Conservation (phyloP, 371 early-diverging fungal species). For the Capillidium heterosporum region DNA sequence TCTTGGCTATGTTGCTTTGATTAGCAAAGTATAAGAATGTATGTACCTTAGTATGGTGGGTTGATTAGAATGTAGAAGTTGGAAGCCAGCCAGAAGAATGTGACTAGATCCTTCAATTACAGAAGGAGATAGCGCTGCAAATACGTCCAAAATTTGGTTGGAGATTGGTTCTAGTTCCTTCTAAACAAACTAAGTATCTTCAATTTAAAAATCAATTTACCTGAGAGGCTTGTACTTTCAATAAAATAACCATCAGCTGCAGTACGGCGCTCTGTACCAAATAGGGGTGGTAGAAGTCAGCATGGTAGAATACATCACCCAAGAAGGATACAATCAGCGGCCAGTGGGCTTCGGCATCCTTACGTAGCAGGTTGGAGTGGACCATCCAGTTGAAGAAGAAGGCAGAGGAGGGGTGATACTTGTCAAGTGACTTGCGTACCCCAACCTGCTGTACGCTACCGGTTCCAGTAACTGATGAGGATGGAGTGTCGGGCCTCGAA, state of each 20-base stretch:
- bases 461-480: neutral
- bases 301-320: constrained; percentile 5
- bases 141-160: neutral
- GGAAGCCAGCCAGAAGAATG: neutral
- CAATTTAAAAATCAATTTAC: neutral
- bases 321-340: constrained; percentile 3
- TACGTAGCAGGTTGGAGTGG: neutral
- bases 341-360: neutral
- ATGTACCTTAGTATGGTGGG: neutral
- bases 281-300: constrained; percentile 4
- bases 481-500: neutral
- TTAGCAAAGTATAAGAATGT: neutral
- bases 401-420: neutral
- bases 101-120: neutral
- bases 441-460: too few relatives aligned
- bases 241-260: neutral
- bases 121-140: neutral
- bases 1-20: neutral
- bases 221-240: neutral
- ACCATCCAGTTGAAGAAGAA: constrained; percentile 5
- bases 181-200: neutral
- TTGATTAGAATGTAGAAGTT: neutral
- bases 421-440: neutral
- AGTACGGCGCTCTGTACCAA: neutral
- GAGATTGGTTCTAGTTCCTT: neutral